Evolutionary conservation across 2,329 filamentous ascomycete species (phyloP).

Genomic region (Colletotrichum lupini): DNA sequence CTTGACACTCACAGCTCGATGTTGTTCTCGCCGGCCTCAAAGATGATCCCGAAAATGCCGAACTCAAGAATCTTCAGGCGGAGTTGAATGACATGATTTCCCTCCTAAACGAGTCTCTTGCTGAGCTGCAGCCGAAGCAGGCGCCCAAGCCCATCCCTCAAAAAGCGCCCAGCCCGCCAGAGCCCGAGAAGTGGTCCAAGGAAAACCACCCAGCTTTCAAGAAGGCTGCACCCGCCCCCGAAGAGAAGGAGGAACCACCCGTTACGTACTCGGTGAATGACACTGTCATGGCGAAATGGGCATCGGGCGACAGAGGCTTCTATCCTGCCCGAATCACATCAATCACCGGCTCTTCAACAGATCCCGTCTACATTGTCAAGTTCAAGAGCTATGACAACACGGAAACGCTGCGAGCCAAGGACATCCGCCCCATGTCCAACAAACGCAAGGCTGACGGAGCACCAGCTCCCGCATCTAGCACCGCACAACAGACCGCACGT

Average conservation of each 20-base stretch:
- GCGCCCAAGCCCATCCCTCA: conserved; percentile 54
- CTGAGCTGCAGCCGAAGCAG: conserved; percentile 76
- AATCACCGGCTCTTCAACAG: conserved; percentile 90
- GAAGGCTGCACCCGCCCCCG: conserved; percentile 54
- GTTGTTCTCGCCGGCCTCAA: conserved; percentile 80
- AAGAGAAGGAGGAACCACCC: conserved; percentile 66
- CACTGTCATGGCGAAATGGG: conserved; percentile 89
- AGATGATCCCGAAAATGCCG: conserved; percentile 82
- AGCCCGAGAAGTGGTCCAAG: conserved; percentile 80
- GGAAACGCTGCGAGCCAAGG: conserved; percentile 83
- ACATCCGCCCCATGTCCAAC: conserved; percentile 83
- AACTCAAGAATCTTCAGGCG: conserved; percentile 79
- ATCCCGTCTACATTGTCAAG: conserved; percentile 92
- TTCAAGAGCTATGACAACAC: conserved; percentile 92
- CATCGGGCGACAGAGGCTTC: conserved; percentile 87
- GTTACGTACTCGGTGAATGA: conserved; percentile 87
- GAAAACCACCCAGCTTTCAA: conserved; percentile 84
- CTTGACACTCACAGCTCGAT: conserved; percentile 69
- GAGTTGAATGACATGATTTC: conserved; percentile 87
- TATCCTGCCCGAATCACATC: conserved; percentile 94
- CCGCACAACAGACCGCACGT: conserved; percentile 53
- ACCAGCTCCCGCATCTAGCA: conserved; percentile 57
- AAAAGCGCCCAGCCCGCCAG: conserved; percentile 59
- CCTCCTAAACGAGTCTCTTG: conserved; percentile 82
- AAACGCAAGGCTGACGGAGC: conserved; percentile 90